Evolutionary conservation across 495 filamentous ascomycete genomes (phyloP).

Genomic region (Aspergillus hancockii): DNA sequence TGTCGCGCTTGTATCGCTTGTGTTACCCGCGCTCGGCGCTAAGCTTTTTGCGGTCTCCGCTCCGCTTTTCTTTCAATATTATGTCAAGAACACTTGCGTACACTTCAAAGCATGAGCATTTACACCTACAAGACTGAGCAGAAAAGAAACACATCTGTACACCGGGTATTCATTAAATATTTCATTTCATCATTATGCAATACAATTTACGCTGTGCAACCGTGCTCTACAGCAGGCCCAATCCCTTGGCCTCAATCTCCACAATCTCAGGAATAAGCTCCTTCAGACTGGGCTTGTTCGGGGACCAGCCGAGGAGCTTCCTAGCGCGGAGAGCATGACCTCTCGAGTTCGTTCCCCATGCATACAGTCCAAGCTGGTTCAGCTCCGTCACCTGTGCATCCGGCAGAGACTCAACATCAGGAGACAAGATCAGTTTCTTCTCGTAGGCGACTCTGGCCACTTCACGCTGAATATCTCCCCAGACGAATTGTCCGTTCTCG

Average conservation of each 20-base stretch:
- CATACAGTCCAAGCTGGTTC: conserved; percentile 33
- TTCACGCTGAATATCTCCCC: conserved; percentile 64
- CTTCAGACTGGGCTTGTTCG: conserved; percentile 53
- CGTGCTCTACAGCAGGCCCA: conserved; percentile 54
- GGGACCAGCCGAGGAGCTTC: conserved; percentile 67
- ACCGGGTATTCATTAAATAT: background rate
- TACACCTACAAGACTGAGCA: background rate
- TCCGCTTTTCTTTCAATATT: background rate
- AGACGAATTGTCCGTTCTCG: conserved; percentile 69
- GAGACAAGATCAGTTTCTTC: conserved; percentile 62
- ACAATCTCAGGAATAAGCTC: conserved; percentile 59
- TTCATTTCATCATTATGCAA: conserved; percentile 8
- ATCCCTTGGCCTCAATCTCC: conserved; percentile 55
- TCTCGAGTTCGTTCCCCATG: conserved; percentile 67
- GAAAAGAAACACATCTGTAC: background rate
- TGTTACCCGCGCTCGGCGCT: conserved; percentile 4
- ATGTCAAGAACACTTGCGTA: no score
- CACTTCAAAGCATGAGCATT: background rate
- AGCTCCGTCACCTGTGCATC: conserved; percentile 34
- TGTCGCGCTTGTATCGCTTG: conserved; percentile 16
- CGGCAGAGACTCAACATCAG: conserved; percentile 46
- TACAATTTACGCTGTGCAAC: background rate
- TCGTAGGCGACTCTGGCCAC: conserved; percentile 63
- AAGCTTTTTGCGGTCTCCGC: conserved; percentile 6
- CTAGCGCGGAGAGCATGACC: conserved; percentile 59